Conservation (phyloP, 306 rosid genomes). For the Fragaria ananassa region DNA sequence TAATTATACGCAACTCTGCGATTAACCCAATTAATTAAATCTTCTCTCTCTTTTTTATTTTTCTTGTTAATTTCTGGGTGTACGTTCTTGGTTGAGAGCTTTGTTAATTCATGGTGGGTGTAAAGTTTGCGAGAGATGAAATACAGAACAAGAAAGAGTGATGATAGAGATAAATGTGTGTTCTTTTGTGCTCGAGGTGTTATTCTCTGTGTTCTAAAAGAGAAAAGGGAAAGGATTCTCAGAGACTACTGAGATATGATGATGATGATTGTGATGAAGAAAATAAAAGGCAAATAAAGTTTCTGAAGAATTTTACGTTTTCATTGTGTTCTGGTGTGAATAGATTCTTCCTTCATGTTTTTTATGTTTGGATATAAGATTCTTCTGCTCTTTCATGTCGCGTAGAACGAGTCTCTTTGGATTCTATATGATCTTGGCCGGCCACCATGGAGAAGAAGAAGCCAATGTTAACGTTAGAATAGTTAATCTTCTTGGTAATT, state of each 20-base stretch:
- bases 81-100: background rate
- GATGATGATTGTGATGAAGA: background rate
- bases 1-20: conserved; percentile 10
- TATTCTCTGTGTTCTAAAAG: conserved; percentile 14
- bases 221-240: background rate
- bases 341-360: background rate
- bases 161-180: background rate
- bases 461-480: background rate
- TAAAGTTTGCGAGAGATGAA: conserved; percentile 9
- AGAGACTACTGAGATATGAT: background rate
- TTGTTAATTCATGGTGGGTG: background rate
- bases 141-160: conserved; percentile 12
- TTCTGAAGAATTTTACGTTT: background rate
- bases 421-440: background rate
- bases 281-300: conserved; percentile 1
- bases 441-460: conserved; percentile 5
- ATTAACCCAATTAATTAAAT: background rate
- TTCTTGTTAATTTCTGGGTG: background rate
- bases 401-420: conserved; percentile 6
- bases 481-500: background rate
- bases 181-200: conserved; percentile 26
- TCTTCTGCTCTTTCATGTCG: background rate
- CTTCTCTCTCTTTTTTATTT: background rate
- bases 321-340: background rate
- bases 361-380: background rate